Evolutionary conservation across 257 asterid species (phyloP).

Genomic region (Lycium barbarum): DNA sequence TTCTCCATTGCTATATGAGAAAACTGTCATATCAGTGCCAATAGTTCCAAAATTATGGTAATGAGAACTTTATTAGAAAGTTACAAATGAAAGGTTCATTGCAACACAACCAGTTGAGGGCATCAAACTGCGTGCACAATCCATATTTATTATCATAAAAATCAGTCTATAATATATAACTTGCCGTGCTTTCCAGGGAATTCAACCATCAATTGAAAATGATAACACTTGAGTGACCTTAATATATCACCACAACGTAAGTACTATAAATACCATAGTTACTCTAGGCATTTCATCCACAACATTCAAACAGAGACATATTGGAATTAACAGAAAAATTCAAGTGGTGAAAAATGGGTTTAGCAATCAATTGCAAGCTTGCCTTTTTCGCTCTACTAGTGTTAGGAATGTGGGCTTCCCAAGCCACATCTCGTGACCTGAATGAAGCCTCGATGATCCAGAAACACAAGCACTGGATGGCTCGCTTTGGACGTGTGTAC

Average conservation of each 20-base stretch:
- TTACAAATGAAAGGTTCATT: not conserved
- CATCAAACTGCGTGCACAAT: not conserved
- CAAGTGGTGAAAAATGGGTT: conserved; percentile 38
- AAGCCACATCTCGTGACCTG: conserved; percentile 37
- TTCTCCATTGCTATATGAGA: not conserved
- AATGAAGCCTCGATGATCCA: conserved; percentile 40
- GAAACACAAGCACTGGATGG: conserved; percentile 51
- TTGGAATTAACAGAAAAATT: not conserved
- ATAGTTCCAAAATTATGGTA: not conserved
- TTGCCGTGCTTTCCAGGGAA: not conserved
- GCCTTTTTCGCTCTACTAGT: conserved; percentile 32
- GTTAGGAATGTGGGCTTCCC: conserved; percentile 38
- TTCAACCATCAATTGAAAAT: too few species aligned
- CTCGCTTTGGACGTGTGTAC: conserved; percentile 46
- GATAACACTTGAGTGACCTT: too few species aligned
- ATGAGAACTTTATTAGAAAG: not conserved
- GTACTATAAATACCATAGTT: conserved; percentile 8
- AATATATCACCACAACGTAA: not conserved
- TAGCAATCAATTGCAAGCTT: conserved; percentile 27
- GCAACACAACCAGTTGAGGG: not conserved
- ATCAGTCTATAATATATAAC: not conserved
- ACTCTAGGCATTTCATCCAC: conserved; percentile 18
- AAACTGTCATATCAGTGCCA: not conserved
- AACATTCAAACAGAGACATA: conserved; percentile 1
- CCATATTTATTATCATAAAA: not conserved